Evolutionary conservation across 768 basidiomycete genomes (phyloP), one percentile per base, ranked within the genome.

Genomic region (Leucosporidium scottii): DNA sequence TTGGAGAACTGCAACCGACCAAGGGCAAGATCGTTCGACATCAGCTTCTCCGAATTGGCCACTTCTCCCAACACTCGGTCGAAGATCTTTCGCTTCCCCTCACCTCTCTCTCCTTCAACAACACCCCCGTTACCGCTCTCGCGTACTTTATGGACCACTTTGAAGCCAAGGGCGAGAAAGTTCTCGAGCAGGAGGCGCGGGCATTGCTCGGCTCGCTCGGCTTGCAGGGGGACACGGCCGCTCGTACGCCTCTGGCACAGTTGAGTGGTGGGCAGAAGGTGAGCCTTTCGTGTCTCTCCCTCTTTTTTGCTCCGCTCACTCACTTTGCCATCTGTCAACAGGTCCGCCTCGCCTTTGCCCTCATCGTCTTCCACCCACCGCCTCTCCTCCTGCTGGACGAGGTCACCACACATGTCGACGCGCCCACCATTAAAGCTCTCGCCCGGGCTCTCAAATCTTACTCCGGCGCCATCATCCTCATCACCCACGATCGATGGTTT

Each of bases 371-470:
- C 71, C 77, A 80, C 10, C 75, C 82, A 4, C 86, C 86, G 8
- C 82, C 84, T 68, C 58, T 74, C 1, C 50, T 74, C 39, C 76
- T 81, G 0, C 73, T 81, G 28, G 80, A 81, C 66, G 87, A 88
- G 75, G 83, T 86, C 7, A 86, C 87, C 18, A 81, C 86, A n/a
- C 87, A 88, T 77, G 77, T 88, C 53, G 87, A 88, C 75, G 80
- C 81, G 51, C 81, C 82, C 30, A 87, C 85, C 4, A 84, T 87
- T 39, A 77, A 81, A 66, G 84, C 83, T 0, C 77, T 88, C 2
- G 82, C 84, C 0, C 78, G 79, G 27, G 82, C 84, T 12, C 78
- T 88, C 51, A 79, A 80, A 58, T 76, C 75, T 20, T 88, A 81
- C 71, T 77, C 76, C 31, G 86, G 87, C 1, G 85, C 82, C 1